Base-by-base conservation (phyloP, 2,329 filamentous ascomycete species). In the Amauroascus niger region DNA sequence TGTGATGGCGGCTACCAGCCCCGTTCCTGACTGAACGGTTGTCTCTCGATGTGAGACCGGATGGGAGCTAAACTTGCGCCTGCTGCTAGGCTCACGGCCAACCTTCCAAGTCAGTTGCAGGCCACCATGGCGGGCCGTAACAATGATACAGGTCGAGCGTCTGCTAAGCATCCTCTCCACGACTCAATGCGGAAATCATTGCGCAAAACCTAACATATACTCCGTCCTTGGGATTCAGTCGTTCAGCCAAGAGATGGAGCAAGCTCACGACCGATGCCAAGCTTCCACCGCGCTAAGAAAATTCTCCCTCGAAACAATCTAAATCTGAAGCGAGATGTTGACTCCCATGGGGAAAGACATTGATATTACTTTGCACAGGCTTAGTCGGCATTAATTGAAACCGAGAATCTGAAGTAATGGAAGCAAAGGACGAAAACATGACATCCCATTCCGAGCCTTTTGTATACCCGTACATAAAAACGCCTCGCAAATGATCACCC, bases 371-470 rank as follows among this genome's bases (percentile, higher is more conserved):
- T 35, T 35, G 9, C 33, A 35, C 32, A 3, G 14, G 14, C 14
- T 9, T n/a, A 14, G 33, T 35, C 13, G 14, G 16, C 5, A 18
- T 40, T 3, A n/a, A 20, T 20, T n/a, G 37, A 20, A 45, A 9
- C 2, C 37, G 18, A 43, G 26, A 43, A 7, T 39, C 6, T 9
- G 18, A 13, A 9, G 18, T 40, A 40, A 40, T 16, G 16, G 9
- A 40, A 40, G 24, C 3, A 7, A 45, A 45, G 14, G n/a, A 52
- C 16, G n/a, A 39, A 30, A 26, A 39, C 35, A 52, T 32, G 9
- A 53, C n/a, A 32, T 48, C 14, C 45, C 35, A 45, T 53, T 49
- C 52, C 52, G 33, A 40, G 26, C 53, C 41, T 55, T 55, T 55
- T 55, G 33, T 55, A 40, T 49, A 55, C 48, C 48, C 40, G 41